A percentile compares a stretch with the other conserved stretches of the same genome.
These are phyloP conservation scores for Triticum urartu DNA, from an alignment of 176 grass and related monocot genomes.

Conservation along the genomic window DNA sequence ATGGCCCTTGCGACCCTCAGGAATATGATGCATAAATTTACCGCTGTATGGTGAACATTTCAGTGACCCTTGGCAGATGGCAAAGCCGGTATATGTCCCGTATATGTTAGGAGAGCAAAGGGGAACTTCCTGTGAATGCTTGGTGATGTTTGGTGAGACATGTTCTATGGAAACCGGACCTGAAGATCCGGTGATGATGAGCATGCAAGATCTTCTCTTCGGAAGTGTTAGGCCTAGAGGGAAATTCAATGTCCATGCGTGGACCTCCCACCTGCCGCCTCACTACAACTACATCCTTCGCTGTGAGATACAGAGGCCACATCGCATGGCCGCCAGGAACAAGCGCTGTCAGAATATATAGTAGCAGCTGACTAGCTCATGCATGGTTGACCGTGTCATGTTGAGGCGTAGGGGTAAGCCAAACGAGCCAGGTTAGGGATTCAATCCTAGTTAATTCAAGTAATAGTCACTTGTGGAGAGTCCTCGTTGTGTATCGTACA, in stretches of 20 bases:
- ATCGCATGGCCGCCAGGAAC: neutral
- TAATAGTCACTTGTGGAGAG: too few relatives aligned
- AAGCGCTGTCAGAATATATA: neutral
- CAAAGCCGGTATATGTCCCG: too few relatives aligned
- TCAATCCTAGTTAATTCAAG: too few relatives aligned
- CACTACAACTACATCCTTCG: neutral
- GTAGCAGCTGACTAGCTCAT: neutral
- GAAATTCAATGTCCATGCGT: neutral
- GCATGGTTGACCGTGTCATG: too few relatives aligned
- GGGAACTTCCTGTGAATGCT: too few relatives aligned
- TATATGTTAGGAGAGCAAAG: too few relatives aligned
- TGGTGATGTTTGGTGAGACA: neutral
- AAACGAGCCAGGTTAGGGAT: too few relatives aligned
- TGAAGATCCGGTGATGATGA: neutral
- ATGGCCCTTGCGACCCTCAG: neutral
- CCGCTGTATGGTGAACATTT: neutral
- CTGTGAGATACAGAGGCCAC: neutral
- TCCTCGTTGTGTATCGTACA: too few relatives aligned
- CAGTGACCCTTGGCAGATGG: too few relatives aligned
- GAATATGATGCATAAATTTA: neutral
- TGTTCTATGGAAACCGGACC: neutral
- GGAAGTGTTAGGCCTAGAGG: neutral
- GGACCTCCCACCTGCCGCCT: constrained; percentile 19
- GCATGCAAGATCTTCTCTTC: neutral
- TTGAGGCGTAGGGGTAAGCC: too few relatives aligned